A percentile compares a stretch with the other conserved stretches of the same genome.
Conservation (phyloP, 2,329 filamentous ascomycete species). For the Hypoxylon sp. region DNA sequence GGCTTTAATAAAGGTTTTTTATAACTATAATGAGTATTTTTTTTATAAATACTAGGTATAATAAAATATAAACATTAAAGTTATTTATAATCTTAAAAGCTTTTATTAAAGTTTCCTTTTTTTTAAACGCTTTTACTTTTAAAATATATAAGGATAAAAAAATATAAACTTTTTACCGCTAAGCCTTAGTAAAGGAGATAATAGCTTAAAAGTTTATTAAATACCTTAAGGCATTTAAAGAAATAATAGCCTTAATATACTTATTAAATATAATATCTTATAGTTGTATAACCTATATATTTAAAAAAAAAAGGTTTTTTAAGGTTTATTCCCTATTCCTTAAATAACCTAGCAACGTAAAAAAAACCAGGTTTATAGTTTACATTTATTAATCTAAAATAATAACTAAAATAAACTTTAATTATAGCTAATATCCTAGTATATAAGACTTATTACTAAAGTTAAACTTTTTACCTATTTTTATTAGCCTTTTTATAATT, state of each 20-base stretch:
- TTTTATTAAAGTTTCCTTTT: not conserved
- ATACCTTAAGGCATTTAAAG: not conserved
- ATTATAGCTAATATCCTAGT: not conserved
- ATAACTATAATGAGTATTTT: not conserved
- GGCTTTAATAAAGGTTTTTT: not conserved
- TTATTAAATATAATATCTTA: conserved; percentile 1
- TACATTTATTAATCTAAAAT: not conserved
- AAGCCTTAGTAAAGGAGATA: not conserved
- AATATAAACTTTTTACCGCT: not conserved
- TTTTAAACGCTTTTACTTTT: not conserved
- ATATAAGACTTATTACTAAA: not conserved
- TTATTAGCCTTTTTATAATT: not conserved
- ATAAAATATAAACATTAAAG: not conserved
- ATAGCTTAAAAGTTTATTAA: too few relatives aligned
- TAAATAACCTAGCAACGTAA: not conserved
- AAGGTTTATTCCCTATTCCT: not conserved
- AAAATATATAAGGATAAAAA: not conserved
- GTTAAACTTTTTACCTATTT: not conserved
- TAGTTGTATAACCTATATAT: not conserved
- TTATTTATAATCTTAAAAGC: not conserved
- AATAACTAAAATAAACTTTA: conserved; percentile 1
- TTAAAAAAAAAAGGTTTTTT: not conserved
- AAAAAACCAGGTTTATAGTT: not conserved
- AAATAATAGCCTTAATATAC: not conserved
- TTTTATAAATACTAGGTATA: not conserved